Evolutionary conservation across 345 rosid genomes (phyloP), one percentile per base, ranked within the genome.

Genomic region (Syzygium jambos): DNA sequence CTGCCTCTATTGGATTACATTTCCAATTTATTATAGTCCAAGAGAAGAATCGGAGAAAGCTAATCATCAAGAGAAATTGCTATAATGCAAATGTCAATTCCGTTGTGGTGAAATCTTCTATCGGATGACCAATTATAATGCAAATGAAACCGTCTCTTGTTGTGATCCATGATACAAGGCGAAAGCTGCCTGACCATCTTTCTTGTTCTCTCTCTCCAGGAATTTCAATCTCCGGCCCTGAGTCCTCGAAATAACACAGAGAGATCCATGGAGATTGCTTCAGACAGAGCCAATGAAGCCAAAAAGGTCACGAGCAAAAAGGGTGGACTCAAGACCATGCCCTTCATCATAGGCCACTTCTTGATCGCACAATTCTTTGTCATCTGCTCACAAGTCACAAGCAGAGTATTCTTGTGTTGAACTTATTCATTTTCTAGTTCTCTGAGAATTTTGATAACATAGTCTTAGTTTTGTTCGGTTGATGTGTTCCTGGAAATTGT

Each of bases 321-420:
- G 88, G 95, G 95, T 55, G 95, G 95, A 53, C 86, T 93, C 57
- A 90, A 77, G 89, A 89, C 95, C 86, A 84, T 93, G 90, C 92
- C 95, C 68, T 93, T 93, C 59, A 89, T 93, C 52, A 94, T 92
- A 90, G 92, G 95, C 93, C 43, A 17, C 78, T 68, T 68, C 78
- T 68, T 30, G 23, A 68, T 68, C 78, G 2, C 43, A 16, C 5
- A 21, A 34, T 68, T 30, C 43, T 34, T 9, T 19, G 43, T 68
- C 46, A 68, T 68, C 46, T 34, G 46, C 46, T 68, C 78, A 68
- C 78, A 2, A 30, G 78, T 30, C 46, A 19, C 46, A 30, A 68
- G 78, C 78, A 68, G 23, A 34, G 78, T 30, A 46, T 9, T 68
- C 78, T 63, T 63, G 43, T 34, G 78, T 68, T 68, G 5, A 68